These are phyloP conservation scores for Sonneratia alba DNA, from an alignment of 345 rosid species.

Conservation along the genomic window DNA sequence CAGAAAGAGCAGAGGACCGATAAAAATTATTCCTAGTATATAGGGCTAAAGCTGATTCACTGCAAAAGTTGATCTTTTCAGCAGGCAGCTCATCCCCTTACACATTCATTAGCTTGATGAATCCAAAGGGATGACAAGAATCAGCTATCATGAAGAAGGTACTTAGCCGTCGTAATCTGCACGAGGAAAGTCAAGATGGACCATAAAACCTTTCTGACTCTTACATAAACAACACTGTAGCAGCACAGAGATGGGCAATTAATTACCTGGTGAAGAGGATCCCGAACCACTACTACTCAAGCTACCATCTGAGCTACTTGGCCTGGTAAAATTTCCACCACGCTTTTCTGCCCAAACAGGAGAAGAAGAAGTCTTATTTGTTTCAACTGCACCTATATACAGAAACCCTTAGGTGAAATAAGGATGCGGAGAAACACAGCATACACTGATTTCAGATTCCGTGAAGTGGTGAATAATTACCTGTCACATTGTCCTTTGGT, in stretches of 20 bases:
- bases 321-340: conserved; percentile 23
- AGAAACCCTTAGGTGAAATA: conserved; percentile 1
- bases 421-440: conserved; percentile 1
- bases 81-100: not conserved
- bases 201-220: not conserved
- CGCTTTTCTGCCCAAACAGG: conserved; percentile 20
- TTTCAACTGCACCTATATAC: conserved; percentile 19
- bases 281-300: conserved; percentile 22
- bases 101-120: conserved; percentile 3
- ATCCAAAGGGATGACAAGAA: conserved; percentile 8
- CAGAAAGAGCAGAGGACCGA: not conserved
- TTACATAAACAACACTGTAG: not conserved
- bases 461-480: conserved; percentile 18
- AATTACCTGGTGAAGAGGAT: conserved; percentile 44
- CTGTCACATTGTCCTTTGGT: conserved; percentile 19
- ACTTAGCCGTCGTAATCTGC: conserved; percentile 35
- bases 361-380: conserved; percentile 11
- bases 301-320: conserved; percentile 37
- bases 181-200: conserved; percentile 4
- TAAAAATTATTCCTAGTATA: too few relatives aligned
- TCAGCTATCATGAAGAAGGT: conserved; percentile 29
- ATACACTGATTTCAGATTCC: not conserved
- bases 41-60: too few relatives aligned
- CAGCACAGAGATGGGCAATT: not conserved
- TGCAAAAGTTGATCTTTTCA: not conserved